Evolutionary conservation across 805 yeast species (phyloP).

Genomic region (Metschnikowia borealis): DNA sequence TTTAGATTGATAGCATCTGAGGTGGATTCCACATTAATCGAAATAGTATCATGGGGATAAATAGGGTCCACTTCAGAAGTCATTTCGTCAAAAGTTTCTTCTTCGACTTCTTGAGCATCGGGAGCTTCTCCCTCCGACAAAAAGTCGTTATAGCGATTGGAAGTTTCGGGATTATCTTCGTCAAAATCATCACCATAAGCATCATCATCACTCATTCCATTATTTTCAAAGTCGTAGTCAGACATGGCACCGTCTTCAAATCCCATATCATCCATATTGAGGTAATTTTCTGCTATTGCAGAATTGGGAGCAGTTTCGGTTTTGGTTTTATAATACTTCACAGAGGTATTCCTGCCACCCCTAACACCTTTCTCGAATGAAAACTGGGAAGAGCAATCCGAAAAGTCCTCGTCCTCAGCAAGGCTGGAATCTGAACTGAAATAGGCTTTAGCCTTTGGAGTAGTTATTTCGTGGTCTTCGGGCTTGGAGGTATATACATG

Average conservation of each 20-base stretch:
- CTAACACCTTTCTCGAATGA: constrained; percentile 46
- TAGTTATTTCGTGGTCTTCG: not conserved
- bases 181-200: constrained; percentile 17
- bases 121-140: constrained; percentile 17
- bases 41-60: not conserved
- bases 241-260: constrained; percentile 30
- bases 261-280: constrained; percentile 27
- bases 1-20: no score
- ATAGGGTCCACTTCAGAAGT: not conserved
- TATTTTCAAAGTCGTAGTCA: constrained; percentile 42
- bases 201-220: constrained; percentile 32
- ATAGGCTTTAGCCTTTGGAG: not conserved
- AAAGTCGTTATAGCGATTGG: constrained; percentile 18
- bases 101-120: not conserved
- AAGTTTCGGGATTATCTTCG: constrained; percentile 14
- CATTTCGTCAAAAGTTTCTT: not conserved
- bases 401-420: constrained; percentile 8
- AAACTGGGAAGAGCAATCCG: constrained; percentile 37
- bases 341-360: constrained; percentile 51
- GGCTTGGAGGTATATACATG: not conserved
- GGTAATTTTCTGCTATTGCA: constrained; percentile 16
- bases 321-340: constrained; percentile 47
- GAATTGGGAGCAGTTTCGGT: not conserved
- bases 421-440: not conserved
- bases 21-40: not conserved